phyloP scores from a whole-genome alignment of 139 green algal genomes.

The Chloropicon primus region DNA sequence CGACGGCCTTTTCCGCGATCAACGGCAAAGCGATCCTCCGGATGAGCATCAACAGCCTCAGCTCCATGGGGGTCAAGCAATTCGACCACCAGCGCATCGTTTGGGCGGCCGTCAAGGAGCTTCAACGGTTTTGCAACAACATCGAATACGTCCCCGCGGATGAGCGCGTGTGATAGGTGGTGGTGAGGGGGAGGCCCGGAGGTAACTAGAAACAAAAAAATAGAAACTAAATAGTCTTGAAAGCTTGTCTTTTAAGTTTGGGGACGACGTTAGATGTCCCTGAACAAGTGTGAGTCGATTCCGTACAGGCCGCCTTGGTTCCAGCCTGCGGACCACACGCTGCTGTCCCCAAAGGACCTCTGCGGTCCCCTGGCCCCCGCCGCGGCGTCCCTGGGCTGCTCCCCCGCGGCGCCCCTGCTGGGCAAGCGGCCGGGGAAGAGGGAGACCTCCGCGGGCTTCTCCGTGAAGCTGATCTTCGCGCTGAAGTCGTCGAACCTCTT shows the following conservation, averaged over 20 bases:
- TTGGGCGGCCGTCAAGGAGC: background rate
- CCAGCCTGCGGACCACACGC: background rate
- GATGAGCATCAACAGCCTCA: background rate
- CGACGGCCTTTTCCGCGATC: background rate
- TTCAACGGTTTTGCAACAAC: background rate
- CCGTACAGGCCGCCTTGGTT: background rate
- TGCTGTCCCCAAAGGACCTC: too few species aligned
- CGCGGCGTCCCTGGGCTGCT: too few species aligned
- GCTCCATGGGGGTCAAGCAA: background rate
- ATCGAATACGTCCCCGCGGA: background rate
- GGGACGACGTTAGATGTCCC: too few species aligned
- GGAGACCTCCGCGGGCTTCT: too few species aligned
- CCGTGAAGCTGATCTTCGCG: too few species aligned
- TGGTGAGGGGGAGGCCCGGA: too few species aligned
- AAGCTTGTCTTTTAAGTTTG: background rate
- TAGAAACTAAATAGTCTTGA: background rate
- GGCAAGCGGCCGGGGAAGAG: too few species aligned
- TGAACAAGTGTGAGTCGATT: background rate
- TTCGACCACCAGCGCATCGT: background rate
- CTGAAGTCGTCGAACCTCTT: too few species aligned
- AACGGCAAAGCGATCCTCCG: background rate
- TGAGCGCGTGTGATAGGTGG: too few species aligned
- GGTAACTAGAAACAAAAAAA: too few species aligned
- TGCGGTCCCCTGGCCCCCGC: too few species aligned
- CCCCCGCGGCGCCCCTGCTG: too few species aligned